Evolutionary conservation across 495 filamentous ascomycete genomes (phyloP).

Genomic region (Coniosporium apollinis): DNA sequence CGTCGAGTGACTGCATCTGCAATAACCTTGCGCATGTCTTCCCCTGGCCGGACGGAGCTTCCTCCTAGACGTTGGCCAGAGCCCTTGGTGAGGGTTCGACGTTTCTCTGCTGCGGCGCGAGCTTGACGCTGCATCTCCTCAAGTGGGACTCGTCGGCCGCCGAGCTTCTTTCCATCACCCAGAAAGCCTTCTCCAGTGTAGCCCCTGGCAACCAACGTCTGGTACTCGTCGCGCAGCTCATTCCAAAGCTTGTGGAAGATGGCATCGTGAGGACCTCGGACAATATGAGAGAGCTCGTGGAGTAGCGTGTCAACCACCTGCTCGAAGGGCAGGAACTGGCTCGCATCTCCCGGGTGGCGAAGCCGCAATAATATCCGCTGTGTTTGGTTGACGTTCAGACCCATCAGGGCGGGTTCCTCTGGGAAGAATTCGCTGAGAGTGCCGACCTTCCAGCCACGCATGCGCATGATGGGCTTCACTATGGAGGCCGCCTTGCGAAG

Average conservation of each 20-base stretch:
- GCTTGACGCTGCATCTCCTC: slow-evolving; percentile 65
- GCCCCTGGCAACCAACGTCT: slow-evolving; percentile 55
- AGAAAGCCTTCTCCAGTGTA: slow-evolving; percentile 90
- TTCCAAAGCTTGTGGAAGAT: slow-evolving; percentile 79
- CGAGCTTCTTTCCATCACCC: slow-evolving; percentile 54
- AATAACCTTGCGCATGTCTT: slow-evolving; percentile 60
- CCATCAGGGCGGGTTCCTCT: slow-evolving; percentile 52
- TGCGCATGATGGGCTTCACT: slow-evolving; percentile 92
- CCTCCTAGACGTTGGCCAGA: slow-evolving; percentile 67
- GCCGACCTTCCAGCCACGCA: slow-evolving; percentile 62
- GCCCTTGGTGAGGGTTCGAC: slow-evolving; percentile 36
- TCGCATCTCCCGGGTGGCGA: slow-evolving; percentile 57
- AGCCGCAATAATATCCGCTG: slow-evolving; percentile 71
- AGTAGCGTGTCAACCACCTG: slow-evolving; percentile 81
- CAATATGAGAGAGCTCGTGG: slow-evolving; percentile 86
- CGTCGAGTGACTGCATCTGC: slow-evolving; percentile 56
- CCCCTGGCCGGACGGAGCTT: slow-evolving; percentile 37
- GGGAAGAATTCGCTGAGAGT: slow-evolving; percentile 79
- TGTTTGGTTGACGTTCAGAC: slow-evolving; percentile 60
- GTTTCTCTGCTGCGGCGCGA: slow-evolving; percentile 58
- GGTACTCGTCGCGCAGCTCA: slow-evolving; percentile 71
- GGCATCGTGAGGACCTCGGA: slow-evolving; percentile 65
- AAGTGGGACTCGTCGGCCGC: slow-evolving; percentile 46
- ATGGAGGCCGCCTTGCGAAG: slow-evolving; percentile 67
- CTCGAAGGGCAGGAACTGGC: slow-evolving; percentile 66